Base-by-base conservation (phyloP, 202 grass and related monocot genomes). In the Cymbopogon flexuosus region DNA sequence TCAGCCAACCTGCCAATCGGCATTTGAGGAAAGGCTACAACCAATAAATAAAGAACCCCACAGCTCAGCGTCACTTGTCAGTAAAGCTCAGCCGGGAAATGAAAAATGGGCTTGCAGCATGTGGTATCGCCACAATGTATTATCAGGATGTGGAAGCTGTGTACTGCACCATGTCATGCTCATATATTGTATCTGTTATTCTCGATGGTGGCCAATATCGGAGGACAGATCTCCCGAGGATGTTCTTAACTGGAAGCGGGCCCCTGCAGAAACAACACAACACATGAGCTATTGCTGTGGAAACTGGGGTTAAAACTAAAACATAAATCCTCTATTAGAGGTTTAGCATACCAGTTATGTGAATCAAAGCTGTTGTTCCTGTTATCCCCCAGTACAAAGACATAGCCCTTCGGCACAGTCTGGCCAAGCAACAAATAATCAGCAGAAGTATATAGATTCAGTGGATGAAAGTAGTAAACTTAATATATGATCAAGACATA, bases 321-420 rank as follows among this genome's bases (percentile, higher is more conserved):
- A 70, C 58, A 37, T 15, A 21, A 63, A 78, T 27, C 13, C 14
- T 68, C 46, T 14, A 61, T 60, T 42, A 61, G 14, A 37, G 40
- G 15, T 43, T 54, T 45, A 49, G 77, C 76, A 75, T 93, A 99
- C 96, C 96, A 99, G 74, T 96, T 81, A 84, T 99, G 96, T 83
- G 96, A 99, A 77, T 99, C 96, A 4, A 87, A 96, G 65, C 96
- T 99, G 87, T 99, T 79, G 71, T 99, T 99, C 41, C 96, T 89
- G 70, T 99, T 99, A 68, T 99, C 96, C 4, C 96, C 96, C 33
- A 99, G 51, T 31, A 99, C 96, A 69, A 99, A 99, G 54, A 99
- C 96, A 35, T 70, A 90, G n/a, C 96, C 90, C 87, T 87, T 54
- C 60, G 96, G 92, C 33, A 99, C 74, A 82, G 79, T 73, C 96